A percentile compares a stretch with the other conserved stretches of the same genome.
Conservation (phyloP, 2,329 filamentous ascomycete species). For the Macrophomina phaseolina region DNA sequence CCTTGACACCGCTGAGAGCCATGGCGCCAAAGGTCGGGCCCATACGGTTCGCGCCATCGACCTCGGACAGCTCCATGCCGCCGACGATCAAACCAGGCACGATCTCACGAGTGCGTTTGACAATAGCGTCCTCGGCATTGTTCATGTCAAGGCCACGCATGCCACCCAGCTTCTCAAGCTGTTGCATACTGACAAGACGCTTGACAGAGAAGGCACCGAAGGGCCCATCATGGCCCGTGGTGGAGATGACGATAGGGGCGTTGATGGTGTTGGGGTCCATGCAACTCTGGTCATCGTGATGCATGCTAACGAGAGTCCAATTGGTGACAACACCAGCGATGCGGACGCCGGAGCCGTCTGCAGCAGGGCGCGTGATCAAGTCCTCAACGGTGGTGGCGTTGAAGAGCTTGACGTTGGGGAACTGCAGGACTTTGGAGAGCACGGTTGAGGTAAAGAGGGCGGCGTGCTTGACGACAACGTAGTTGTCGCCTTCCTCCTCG, state of each 20-base stretch:
- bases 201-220: conserved; percentile 93
- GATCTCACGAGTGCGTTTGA: conserved; percentile 88
- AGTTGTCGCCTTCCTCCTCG: conserved; percentile 80
- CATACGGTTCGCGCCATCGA: conserved; percentile 92
- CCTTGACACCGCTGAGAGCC: conserved; percentile 86
- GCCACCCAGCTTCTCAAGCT: conserved; percentile 80
- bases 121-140: conserved; percentile 87
- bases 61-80: conserved; percentile 90
- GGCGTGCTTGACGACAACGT: conserved; percentile 92
- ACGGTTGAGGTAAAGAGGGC: conserved; percentile 90
- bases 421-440: conserved; percentile 78
- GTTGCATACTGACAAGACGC: conserved; percentile 86
- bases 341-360: conserved; percentile 61
- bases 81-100: conserved; percentile 89
- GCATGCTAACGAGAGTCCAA: conserved; percentile 90
- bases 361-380: conserved; percentile 76
- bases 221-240: conserved; percentile 88
- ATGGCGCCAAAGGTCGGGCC: conserved; percentile 89
- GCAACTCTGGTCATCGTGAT: conserved; percentile 89
- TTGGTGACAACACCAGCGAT: conserved; percentile 93
- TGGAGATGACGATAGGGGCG: conserved; percentile 84
- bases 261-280: conserved; percentile 99
- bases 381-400: conserved; percentile 94
- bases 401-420: conserved; percentile 95
- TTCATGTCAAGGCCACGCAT: conserved; percentile 97